A percentile compares a stretch with the other conserved stretches of the same genome.
Conservation (phyloP, 2,329 filamentous ascomycete genomes). For the Ustilaginoidea virens region DNA sequence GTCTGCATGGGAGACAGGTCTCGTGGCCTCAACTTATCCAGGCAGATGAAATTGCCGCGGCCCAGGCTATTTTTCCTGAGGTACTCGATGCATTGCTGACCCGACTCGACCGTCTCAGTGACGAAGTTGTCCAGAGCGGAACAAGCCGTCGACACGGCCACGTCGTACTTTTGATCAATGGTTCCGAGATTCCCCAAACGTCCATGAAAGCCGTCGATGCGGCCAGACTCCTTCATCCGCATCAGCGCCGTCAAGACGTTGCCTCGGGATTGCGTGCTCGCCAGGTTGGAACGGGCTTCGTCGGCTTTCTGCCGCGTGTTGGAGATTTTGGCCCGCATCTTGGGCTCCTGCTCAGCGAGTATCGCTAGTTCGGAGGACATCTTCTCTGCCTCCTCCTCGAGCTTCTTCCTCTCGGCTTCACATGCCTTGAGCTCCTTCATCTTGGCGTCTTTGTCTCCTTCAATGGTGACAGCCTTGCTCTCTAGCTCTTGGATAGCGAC, state of each 20-base stretch:
- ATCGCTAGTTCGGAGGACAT: slow-evolving; percentile 59
- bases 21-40: slow-evolving; percentile 69
- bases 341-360: slow-evolving; percentile 62
- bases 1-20: slow-evolving; percentile 72
- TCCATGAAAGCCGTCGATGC: slow-evolving; percentile 94
- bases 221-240: slow-evolving; percentile 87
- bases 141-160: slow-evolving; percentile 96
- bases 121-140: slow-evolving; percentile 88
- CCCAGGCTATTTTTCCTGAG: slow-evolving; percentile 94
- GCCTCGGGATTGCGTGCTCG: slow-evolving; percentile 80
- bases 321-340: slow-evolving; percentile 71
- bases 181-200: slow-evolving; percentile 85
- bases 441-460: slow-evolving; percentile 58
- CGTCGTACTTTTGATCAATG: slow-evolving; percentile 87
- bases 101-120: slow-evolving; percentile 87
- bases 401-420: slow-evolving; percentile 52
- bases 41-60: slow-evolving; percentile 89
- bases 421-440: slow-evolving; percentile 59
- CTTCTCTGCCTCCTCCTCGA: slow-evolving; percentile 61
- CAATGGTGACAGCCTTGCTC: slow-evolving; percentile 58
- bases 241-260: slow-evolving; percentile 85
- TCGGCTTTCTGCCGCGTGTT: slow-evolving; percentile 88
- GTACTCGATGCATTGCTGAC: slow-evolving; percentile 96
- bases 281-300: slow-evolving; percentile 80
- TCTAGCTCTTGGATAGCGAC: slow-evolving; percentile 73